phyloP scores from a whole-genome alignment of 2,329 filamentous ascomycete species.

The Blastomyces parvus region DNA sequence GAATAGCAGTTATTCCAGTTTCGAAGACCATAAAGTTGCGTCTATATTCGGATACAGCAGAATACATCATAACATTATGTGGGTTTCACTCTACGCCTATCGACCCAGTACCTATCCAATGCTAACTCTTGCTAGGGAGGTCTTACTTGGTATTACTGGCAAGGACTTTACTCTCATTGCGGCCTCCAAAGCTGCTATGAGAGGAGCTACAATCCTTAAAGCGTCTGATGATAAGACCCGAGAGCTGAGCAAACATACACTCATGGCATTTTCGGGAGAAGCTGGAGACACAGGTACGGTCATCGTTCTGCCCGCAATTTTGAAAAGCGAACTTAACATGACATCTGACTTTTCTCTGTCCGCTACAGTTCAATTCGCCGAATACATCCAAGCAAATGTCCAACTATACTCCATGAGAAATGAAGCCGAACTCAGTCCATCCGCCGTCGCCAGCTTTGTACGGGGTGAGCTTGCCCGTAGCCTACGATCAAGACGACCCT shows the following conservation, averaged over 20 bases:
- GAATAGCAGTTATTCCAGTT: background rate
- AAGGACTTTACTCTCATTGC: constrained; percentile 99
- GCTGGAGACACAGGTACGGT: constrained; percentile 76
- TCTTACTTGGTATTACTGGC: constrained; percentile 93
- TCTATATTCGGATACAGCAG: background rate
- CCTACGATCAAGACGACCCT: constrained; percentile 83
- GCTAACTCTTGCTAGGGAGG: constrained; percentile 58
- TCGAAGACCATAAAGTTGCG: background rate
- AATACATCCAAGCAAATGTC: constrained; percentile 97
- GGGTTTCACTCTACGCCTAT: background rate
- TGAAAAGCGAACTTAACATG: background rate
- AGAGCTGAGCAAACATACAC: constrained; percentile 79
- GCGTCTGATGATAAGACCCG: constrained; percentile 93
- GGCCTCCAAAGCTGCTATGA: constrained; percentile 95
- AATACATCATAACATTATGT: constrained; percentile 4
- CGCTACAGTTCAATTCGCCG: constrained; percentile 81
- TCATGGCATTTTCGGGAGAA: constrained; percentile 94
- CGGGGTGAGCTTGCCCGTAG: constrained; percentile 86
- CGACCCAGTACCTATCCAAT: background rate
- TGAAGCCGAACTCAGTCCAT: constrained; percentile 79
- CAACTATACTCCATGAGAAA: constrained; percentile 99
- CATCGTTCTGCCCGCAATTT: background rate
- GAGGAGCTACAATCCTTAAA: constrained; percentile 93
- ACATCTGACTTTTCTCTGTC: background rate
- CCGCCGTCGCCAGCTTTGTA: constrained; percentile 84